Evolutionary conservation across 495 filamentous ascomycete genomes (phyloP).

Genomic region (Hamigera avellanea): DNA sequence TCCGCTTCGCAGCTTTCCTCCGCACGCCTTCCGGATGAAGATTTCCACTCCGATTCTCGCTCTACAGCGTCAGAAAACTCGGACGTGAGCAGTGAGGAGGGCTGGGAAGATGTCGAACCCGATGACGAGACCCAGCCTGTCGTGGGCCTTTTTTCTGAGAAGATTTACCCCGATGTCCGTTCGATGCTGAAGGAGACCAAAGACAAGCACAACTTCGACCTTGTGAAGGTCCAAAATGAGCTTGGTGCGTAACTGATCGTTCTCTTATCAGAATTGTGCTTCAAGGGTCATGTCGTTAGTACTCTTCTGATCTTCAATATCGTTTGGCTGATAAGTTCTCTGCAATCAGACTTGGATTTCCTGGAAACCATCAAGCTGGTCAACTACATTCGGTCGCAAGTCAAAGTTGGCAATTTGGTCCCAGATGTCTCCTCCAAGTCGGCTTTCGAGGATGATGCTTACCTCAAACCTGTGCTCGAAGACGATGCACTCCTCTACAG

Average conservation of each 20-base stretch:
- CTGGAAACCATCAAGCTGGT: constrained; percentile 72
- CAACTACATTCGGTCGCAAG: constrained; percentile 61
- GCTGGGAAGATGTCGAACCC: constrained; percentile 72
- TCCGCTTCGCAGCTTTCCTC: constrained; percentile 13
- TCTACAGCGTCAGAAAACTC: constrained; percentile 32
- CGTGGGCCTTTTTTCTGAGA: constrained; percentile 59
- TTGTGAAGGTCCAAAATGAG: constrained; percentile 49
- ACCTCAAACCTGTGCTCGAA: constrained; percentile 74
- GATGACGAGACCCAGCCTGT: constrained; percentile 54
- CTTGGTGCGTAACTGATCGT: constrained; percentile 40
- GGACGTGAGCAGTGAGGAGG: constrained; percentile 47
- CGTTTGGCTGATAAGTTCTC: constrained; percentile 10
- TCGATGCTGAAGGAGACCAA: constrained; percentile 66
- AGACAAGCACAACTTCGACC: constrained; percentile 61
- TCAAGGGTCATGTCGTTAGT: neutral
- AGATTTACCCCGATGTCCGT: constrained; percentile 49
- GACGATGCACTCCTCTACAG: constrained; percentile 80
- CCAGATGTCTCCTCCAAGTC: constrained; percentile 43
- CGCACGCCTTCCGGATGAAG: constrained; percentile 14
- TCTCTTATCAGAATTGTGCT: constrained; percentile 1
- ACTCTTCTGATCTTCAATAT: neutral
- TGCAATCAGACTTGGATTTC: constrained; percentile 57
- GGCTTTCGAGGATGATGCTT: constrained; percentile 61
- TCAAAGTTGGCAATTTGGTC: constrained; percentile 37
- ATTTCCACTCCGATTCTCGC: constrained; percentile 13